These are phyloP conservation scores for Boletus vermiculosoides DNA, from an alignment of 768 basidiomycete genomes.

Conservation along the genomic window DNA sequence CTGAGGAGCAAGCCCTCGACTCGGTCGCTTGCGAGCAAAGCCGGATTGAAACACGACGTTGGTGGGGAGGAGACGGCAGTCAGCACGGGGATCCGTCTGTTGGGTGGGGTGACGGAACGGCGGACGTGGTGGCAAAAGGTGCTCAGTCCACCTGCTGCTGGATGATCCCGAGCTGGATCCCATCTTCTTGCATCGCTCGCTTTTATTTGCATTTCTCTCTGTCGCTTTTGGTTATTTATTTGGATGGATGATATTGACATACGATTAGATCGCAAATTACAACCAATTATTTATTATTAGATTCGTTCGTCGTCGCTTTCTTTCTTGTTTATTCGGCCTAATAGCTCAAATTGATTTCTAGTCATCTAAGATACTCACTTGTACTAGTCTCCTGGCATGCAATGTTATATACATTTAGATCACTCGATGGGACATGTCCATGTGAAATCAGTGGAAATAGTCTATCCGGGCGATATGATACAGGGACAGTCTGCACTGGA, in stretches of 20 bases:
- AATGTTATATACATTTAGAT: neutral
- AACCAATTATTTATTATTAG: neutral
- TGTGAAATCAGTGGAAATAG: neutral
- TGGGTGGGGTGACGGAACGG: conserved; percentile 15
- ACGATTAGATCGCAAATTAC: neutral
- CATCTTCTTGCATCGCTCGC: neutral
- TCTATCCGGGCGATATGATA: conserved; percentile 2
- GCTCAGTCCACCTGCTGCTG: conserved; percentile 16
- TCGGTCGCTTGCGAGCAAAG: conserved; percentile 19
- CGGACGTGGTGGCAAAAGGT: conserved; percentile 35
- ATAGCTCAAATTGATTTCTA: neutral
- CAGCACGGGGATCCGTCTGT: conserved; percentile 1
- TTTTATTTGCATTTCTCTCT: neutral
- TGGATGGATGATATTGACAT: neutral
- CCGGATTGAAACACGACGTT: conserved; percentile 1
- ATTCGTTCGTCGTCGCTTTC: neutral
- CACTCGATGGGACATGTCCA: neutral
- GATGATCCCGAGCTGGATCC: neutral
- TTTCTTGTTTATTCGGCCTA: neutral
- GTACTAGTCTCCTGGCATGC: neutral
- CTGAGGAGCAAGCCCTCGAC: conserved; percentile 20
- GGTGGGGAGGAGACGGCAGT: neutral
- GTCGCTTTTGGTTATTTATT: neutral
- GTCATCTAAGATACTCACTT: conserved; percentile 1
- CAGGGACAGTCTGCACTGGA: neutral